phyloP scores from a whole-genome alignment of 2,329 filamentous ascomycete genomes.

The Fusarium miscanthi region DNA sequence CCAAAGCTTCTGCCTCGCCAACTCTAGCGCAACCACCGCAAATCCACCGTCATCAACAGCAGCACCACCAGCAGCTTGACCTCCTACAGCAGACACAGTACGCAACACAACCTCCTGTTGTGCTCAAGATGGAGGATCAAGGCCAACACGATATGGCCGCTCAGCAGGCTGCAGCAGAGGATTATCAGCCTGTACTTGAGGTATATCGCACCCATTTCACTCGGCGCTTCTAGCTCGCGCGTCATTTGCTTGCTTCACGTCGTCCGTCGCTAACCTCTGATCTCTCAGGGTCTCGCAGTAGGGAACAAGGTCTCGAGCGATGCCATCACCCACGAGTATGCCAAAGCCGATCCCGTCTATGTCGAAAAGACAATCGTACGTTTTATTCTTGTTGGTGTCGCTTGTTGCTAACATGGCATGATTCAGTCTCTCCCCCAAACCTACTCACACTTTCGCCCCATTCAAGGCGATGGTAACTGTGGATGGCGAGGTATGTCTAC shows the following conservation, averaged over 20 bases:
- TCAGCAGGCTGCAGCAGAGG: slow-evolving; percentile 69
- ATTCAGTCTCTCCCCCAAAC: slow-evolving; percentile 79
- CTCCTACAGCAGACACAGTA: slow-evolving; percentile 30
- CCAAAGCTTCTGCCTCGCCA: slow-evolving; percentile 33
- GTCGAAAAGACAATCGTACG: slow-evolving; percentile 87
- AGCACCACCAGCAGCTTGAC: slow-evolving; percentile 17
- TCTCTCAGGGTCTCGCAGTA: slow-evolving; percentile 80
- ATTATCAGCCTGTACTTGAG: slow-evolving; percentile 68
- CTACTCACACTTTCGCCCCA: slow-evolving; percentile 87
- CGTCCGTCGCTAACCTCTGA: slow-evolving; percentile 26
- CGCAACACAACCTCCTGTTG: slow-evolving; percentile 11
- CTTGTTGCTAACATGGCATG: slow-evolving; percentile 25
- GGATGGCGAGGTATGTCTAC: slow-evolving; percentile 89
- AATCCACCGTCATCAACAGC: slow-evolving; percentile 21
- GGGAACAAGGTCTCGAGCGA: slow-evolving; percentile 81
- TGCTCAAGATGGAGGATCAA: slow-evolving; percentile 50
- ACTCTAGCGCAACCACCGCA: slow-evolving; percentile 30
- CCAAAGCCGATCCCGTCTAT: slow-evolving; percentile 85
- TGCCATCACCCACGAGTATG: slow-evolving; percentile 85
- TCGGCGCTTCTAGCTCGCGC: slow-evolving; percentile 10
- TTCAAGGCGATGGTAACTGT: slow-evolving; percentile 94
- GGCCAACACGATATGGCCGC: slow-evolving; percentile 61
- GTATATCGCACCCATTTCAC: slow-evolving; percentile 52
- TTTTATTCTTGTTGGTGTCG: slow-evolving; percentile 36
- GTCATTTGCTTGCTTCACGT: slow-evolving; percentile 5